Percentiles rank a stretch among this genome's conserved stretches.
Conservation (phyloP, 2,329 filamentous ascomycete genomes). For the Fragosphaeria purpurea region DNA sequence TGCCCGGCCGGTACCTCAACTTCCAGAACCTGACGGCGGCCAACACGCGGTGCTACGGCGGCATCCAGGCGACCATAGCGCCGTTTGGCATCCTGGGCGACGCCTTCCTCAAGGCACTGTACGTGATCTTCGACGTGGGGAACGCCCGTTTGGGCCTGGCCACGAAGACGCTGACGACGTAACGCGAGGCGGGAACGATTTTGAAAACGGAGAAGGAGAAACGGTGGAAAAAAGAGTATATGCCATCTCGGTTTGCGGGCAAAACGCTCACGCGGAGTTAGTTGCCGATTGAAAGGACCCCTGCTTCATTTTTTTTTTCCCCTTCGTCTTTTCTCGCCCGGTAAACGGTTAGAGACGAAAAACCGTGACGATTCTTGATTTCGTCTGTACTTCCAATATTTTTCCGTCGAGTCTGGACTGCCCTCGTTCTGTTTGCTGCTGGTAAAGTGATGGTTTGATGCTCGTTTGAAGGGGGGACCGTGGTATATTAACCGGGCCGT, state of each 20-base stretch:
- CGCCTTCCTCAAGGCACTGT: conserved; percentile 68
- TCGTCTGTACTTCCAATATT: background rate
- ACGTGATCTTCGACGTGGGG: conserved; percentile 57
- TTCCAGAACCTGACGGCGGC: conserved; percentile 35
- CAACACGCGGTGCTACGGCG: conserved; percentile 57
- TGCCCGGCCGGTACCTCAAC: conserved; percentile 39
- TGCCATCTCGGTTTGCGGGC: too few relatives aligned
- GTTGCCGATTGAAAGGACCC: too few relatives aligned
- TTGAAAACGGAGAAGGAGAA: background rate
- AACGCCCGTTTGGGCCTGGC: conserved; percentile 37
- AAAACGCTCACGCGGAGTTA: too few relatives aligned
- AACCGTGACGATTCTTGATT: too few relatives aligned
- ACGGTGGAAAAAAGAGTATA: background rate
- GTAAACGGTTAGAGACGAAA: too few relatives aligned
- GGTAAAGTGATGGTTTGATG: background rate
- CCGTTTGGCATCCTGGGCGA: conserved; percentile 63
- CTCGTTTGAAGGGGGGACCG: background rate
- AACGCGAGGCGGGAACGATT: background rate
- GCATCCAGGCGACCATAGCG: conserved; percentile 51
- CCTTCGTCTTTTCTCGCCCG: too few relatives aligned
- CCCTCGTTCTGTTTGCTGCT: too few relatives aligned
- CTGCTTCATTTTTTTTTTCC: too few relatives aligned
- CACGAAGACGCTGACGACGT: conserved; percentile 27
- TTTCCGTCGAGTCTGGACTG: background rate
- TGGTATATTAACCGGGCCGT: conserved; percentile 2